Evolutionary conservation across 345 rosid species (phyloP), one percentile per base, ranked within the genome.

Genomic region (Kernera saxatilis): DNA sequence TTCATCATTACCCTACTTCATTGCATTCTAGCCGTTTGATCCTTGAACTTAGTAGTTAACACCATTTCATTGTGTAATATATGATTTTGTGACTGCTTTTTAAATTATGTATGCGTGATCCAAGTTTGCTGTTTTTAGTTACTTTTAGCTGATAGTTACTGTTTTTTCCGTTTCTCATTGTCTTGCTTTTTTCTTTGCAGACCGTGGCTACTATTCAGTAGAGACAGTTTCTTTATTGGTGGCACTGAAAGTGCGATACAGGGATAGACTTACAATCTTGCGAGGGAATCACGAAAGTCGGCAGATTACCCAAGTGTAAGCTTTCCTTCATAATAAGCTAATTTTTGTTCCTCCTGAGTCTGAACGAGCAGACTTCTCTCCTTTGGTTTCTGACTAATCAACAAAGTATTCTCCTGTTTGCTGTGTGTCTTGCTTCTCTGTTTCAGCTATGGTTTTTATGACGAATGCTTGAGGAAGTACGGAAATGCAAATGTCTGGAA

Each of bases 281-380:
- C 85, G 99, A 84, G 99, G 99, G 64, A 94, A 94, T 45, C 99
- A 94, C 17, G 99, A 94, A 85, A 94, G 99, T 84, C 86, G 99
- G 70, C 99, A 94, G 83, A 94, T 94, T 23, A 94, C 99, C 18
- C 99, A 94, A 94, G 99, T 94, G 99, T 94, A 94, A 87, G 96
- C 52, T 55, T 43, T 79, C 30, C 3, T 30, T 49, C 10, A 0
- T 26, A 8, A 1, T 61, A 14, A 40, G 33, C 39, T 64, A 2
- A 32, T 56, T 17, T 40, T 56, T 25, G 37, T 57, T 45, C 21
- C 29, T 21, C 40, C 18, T 49, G 26, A 36, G 48, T 65, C 40
- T 35, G 8, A 5, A 21, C 22, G 52, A 41, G 1, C 52, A 21
- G 22, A 40, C 21, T 4, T 37, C 41, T 29, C 55, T 25, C 18